phyloP scores from a whole-genome alignment of 164 flowering plant genomes.

The Taxillus chinensis region DNA sequence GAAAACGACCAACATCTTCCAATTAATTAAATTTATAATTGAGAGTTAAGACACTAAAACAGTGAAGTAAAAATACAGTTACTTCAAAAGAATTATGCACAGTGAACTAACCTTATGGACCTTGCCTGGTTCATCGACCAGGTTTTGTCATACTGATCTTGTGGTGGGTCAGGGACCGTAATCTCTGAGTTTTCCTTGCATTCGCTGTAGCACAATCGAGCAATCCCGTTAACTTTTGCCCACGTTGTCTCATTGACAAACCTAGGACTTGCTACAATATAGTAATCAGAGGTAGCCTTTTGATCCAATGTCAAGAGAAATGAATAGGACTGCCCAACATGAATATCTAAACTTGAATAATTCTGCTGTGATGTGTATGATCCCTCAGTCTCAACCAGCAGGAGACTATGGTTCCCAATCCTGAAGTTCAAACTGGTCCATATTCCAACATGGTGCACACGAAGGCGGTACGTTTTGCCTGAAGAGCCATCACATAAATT shows the following conservation, averaged over 20 bases:
- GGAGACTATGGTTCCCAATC: constrained; percentile 76
- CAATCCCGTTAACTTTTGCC: constrained; percentile 90
- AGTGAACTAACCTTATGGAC: constrained; percentile 71
- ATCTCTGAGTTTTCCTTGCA: constrained; percentile 61
- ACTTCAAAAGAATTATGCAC: neutral
- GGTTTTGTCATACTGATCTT: constrained; percentile 75
- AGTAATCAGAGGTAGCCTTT: constrained; percentile 89
- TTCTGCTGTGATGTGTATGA: constrained; percentile 92
- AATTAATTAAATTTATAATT: no score
- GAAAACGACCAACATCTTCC: no score
- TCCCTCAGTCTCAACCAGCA: constrained; percentile 85
- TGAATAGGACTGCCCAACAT: constrained; percentile 94
- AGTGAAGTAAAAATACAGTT: no score
- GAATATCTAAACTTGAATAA: constrained; percentile 87
- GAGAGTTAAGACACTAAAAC: no score
- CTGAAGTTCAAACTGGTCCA: constrained; percentile 93
- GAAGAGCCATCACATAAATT: constrained; percentile 9
- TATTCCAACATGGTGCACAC: constrained; percentile 85
- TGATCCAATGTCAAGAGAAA: constrained; percentile 92
- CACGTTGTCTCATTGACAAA: constrained; percentile 78
- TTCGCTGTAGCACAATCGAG: constrained; percentile 65
- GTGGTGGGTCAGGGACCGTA: constrained; percentile 77
- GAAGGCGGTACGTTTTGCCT: constrained; percentile 92
- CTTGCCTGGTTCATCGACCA: constrained; percentile 98
- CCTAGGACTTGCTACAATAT: constrained; percentile 94